A percentile compares a stretch with the other conserved stretches of the same genome.
phyloP scores from a whole-genome alignment of 371 early-diverging fungal genomes.

The Mortierella sp. region DNA sequence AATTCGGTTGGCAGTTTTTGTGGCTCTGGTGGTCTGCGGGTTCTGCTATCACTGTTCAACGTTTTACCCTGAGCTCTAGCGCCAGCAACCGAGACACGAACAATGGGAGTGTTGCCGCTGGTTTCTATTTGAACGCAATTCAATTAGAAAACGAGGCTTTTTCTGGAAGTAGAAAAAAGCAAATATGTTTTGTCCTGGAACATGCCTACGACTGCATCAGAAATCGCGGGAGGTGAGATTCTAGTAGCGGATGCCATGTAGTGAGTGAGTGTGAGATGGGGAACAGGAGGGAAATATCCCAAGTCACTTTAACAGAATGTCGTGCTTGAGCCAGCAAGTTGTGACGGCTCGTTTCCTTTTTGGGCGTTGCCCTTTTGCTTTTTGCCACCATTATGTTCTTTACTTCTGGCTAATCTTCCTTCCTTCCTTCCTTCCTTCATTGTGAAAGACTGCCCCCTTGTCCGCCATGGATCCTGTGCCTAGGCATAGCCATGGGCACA shows the following conservation, averaged over 20 bases:
- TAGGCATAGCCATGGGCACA: not conserved
- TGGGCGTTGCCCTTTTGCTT: not conserved
- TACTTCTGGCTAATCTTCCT: no score
- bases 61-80: constrained; percentile 38
- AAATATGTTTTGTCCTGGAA: not conserved
- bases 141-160: no score
- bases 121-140: constrained; percentile 14
- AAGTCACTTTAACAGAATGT: no score
- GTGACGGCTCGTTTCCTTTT: not conserved
- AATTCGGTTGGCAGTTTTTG: no score
- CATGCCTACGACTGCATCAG: constrained; percentile 43
- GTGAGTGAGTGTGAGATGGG: constrained; percentile 1
- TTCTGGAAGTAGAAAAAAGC: not conserved
- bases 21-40: no score
- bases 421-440: no score
- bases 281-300: not conserved
- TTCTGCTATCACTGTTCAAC: no score
- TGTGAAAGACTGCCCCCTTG: no score
- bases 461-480: constrained; percentile 10
- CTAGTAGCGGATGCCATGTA: constrained; percentile 17
- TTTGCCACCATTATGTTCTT: not conserved
- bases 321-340: not conserved
- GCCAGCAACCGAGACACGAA: constrained; percentile 27
- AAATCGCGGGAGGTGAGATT: constrained; percentile 42
- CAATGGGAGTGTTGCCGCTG: constrained; percentile 57